Evolutionary conservation across 2,329 filamentous ascomycete species (phyloP).

Genomic region (Phyllosticta paracitricarpa): DNA sequence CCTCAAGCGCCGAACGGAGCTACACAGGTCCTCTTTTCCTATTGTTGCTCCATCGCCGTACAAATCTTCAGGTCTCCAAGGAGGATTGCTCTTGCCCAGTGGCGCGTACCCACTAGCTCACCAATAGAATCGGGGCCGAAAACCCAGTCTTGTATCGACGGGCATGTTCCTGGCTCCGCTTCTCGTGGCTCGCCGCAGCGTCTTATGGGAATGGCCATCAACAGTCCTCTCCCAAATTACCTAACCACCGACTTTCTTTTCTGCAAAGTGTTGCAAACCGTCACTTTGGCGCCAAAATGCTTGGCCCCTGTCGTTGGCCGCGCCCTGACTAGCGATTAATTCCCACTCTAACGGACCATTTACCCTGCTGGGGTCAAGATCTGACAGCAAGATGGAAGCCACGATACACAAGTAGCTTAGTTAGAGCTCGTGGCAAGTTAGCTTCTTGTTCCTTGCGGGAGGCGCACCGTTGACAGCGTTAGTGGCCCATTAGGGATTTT

Average conservation of each 20-base stretch:
- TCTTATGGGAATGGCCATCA: not conserved
- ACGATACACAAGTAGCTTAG: not conserved
- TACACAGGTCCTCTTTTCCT: not conserved
- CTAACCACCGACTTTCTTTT: not conserved
- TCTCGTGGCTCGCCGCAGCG: not conserved
- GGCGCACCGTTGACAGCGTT: not conserved
- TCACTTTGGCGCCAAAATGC: not conserved
- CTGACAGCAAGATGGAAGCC: not conserved
- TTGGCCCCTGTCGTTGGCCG: not conserved
- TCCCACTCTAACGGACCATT: not conserved
- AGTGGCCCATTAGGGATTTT: not conserved
- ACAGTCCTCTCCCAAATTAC: not conserved
- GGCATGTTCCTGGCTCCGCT: not conserved
- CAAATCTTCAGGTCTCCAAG: not conserved
- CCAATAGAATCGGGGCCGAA: not conserved
- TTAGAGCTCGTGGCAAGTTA: not conserved
- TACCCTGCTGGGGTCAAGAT: not conserved
- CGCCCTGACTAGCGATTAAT: not conserved
- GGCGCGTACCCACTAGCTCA: not conserved
- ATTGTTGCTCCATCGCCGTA: not conserved
- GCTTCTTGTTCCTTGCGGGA: not conserved
- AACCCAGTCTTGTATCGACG: not conserved
- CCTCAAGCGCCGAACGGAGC: not conserved
- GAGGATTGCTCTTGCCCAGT: not conserved
- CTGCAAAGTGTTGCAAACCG: not conserved